Evolutionary conservation across 2,329 filamentous ascomycete species (phyloP).

Genomic region (Colletotrichum sp.): DNA sequence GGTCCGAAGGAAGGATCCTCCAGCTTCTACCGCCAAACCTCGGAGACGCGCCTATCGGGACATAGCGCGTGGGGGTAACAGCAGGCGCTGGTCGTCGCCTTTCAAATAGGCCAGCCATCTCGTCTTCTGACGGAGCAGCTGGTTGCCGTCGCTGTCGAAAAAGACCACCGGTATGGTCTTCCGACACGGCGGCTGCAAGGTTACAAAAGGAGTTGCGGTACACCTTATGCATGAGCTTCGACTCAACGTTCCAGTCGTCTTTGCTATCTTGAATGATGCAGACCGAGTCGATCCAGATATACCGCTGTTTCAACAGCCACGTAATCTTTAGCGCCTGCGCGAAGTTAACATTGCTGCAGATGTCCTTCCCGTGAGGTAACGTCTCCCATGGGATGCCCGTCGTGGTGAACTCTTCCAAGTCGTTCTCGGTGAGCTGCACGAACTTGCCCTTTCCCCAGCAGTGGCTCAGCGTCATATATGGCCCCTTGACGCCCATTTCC

Average conservation of each 20-base stretch:
- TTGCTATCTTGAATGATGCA: constrained; percentile 27
- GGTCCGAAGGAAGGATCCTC: neutral
- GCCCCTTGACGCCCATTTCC: neutral
- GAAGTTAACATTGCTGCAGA: constrained; percentile 19
- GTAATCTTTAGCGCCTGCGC: constrained; percentile 23
- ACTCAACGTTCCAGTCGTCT: constrained; percentile 22
- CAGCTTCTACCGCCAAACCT: neutral
- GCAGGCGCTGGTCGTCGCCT: neutral
- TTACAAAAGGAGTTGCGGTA: constrained; percentile 21
- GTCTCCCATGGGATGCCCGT: neutral
- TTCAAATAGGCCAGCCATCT: neutral
- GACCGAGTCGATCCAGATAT: constrained; percentile 31
- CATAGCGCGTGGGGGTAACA: neutral
- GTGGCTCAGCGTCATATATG: constrained; percentile 24
- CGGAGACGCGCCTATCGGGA: neutral
- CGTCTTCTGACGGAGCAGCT: constrained; percentile 12
- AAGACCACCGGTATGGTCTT: constrained; percentile 1
- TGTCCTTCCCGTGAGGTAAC: neutral
- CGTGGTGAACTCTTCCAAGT: neutral
- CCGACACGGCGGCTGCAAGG: constrained; percentile 20
- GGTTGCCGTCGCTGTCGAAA: neutral
- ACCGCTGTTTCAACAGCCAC: constrained; percentile 18
- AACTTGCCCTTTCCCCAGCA: constrained; percentile 22
- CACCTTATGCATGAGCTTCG: constrained; percentile 13
- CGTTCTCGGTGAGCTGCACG: neutral